Conservation (phyloP, 2,329 filamentous ascomycete species). For the Thelonectria blattea region DNA sequence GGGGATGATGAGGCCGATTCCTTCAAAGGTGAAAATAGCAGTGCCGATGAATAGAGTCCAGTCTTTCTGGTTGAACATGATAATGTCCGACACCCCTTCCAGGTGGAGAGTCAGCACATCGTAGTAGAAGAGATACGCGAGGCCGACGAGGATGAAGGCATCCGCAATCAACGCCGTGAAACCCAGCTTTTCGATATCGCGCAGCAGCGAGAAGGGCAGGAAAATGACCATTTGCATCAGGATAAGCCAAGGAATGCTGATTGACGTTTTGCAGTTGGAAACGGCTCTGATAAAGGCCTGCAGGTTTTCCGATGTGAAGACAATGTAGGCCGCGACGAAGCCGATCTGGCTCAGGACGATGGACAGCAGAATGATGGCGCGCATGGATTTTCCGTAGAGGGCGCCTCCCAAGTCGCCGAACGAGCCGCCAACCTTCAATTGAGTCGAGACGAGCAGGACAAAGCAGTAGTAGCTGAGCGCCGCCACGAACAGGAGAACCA, state of each 20-base stretch:
- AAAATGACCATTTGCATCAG: constrained; percentile 96
- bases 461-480: constrained; percentile 96
- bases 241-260: constrained; percentile 89
- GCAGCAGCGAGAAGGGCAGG: constrained; percentile 88
- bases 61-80: constrained; percentile 85
- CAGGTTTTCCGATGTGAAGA: constrained; percentile 94
- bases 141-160: constrained; percentile 88
- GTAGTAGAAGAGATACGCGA: constrained; percentile 95
- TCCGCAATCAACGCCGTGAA: constrained; percentile 94
- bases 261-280: constrained; percentile 81
- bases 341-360: constrained; percentile 96
- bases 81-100: constrained; percentile 82
- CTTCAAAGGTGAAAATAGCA: constrained; percentile 98
- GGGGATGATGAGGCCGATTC: constrained; percentile 95
- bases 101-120: constrained; percentile 82
- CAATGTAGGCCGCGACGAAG: constrained; percentile 93
- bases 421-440: constrained; percentile 86
- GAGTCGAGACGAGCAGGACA: constrained; percentile 86
- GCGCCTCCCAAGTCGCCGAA: constrained; percentile 97
- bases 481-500: constrained; percentile 87
- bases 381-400: constrained; percentile 90
- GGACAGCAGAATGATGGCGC: constrained; percentile 83
- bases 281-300: constrained; percentile 95
- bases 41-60: constrained; percentile 99
- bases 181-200: constrained; percentile 96